Base-by-base conservation (phyloP, 2,329 filamentous ascomycete genomes). In the Penicillium brasilianum region DNA sequence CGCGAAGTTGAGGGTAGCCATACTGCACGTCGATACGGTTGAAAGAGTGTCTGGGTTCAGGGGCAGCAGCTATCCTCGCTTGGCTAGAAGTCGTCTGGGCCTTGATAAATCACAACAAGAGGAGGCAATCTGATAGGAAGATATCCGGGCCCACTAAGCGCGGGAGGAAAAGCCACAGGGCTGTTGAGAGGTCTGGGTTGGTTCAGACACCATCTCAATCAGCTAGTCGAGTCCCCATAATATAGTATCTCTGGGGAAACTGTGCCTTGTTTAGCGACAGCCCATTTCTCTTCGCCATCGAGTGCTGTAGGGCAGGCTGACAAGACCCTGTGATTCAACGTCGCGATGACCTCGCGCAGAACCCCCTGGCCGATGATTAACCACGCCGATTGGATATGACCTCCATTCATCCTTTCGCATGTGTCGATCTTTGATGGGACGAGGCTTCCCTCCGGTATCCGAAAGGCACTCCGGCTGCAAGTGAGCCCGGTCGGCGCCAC, bases 1-100 rank as follows among this genome's bases (percentile, higher is more conserved):
- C 11, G 84, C 83, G 60, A 92, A 83, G 55, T 85, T 80, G 49
- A 91, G 78, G 9, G 84, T 87, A 14, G 71, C 50, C 68, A 69
- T 70, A 25, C 22, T 60, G 58, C 30, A 18, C 3, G 58, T 22
- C 22, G 36, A 37, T 8, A 18, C 6, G 22, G 36, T 22, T 46
- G 41, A 22, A n/a, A 48, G 28, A 44, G 8, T 8, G 28, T 28
- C 6, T n/a, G 4, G 11, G 25, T 8, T 28, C 43, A 46, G 22
- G 43, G 43, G 22, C 16, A 34, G 37, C 16, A 44, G 13, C n/a
- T 28, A 13, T 6, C 3, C 11, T 34, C 11, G 32, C 32, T 16
- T 55, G 51, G 34, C 9, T 25, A 28, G 22, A 48, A 20, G 16
- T 20, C 22, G 11, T 32, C 22, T 18, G 16, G 14, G 8, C 25